These are phyloP conservation scores for Lentinula novae-zelandiae DNA, from an alignment of 1,284 basidiomycete genomes.

Conservation along the genomic window DNA sequence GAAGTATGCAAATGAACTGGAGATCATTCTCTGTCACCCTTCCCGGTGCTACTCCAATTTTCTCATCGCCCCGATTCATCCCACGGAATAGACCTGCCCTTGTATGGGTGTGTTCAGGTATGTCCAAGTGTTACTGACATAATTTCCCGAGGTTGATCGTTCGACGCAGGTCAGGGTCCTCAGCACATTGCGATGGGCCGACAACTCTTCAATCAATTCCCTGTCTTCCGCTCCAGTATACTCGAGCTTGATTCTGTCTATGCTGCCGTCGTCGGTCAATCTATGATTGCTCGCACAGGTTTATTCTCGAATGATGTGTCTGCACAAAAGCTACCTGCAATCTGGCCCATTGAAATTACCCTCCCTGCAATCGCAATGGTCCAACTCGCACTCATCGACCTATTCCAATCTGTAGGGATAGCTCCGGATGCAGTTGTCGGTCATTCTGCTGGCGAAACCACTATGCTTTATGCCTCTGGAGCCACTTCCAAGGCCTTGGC, in stretches of 20 bases:
- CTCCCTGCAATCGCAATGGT: constrained; percentile 31
- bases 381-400: constrained; percentile 36
- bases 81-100: constrained; percentile 22
- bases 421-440: constrained; percentile 32
- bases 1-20: constrained; percentile 25
- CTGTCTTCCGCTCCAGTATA: constrained; percentile 29
- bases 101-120: constrained; percentile 27
- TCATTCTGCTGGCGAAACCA: constrained; percentile 39
- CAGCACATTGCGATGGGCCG: constrained; percentile 34
- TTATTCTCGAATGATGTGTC: constrained; percentile 1
- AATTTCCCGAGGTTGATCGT: background rate
- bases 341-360: constrained; percentile 30
- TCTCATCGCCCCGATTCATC: constrained; percentile 21
- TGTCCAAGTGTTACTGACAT: background rate
- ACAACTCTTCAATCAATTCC: constrained; percentile 26
- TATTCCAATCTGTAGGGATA: constrained; percentile 27
- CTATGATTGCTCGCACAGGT: constrained; percentile 23
- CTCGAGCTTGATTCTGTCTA: constrained; percentile 27
- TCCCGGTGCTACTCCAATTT: constrained; percentile 10
- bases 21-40: constrained; percentile 20
- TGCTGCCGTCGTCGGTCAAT: constrained; percentile 22
- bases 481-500: constrained; percentile 23
- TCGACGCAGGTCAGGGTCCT: constrained; percentile 27
- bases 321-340: constrained; percentile 16
- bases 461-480: constrained; percentile 33